Evolutionary conservation across 495 filamentous ascomycete genomes (phyloP), one percentile per base, ranked within the genome.

Genomic region (Tuber brumale): DNA sequence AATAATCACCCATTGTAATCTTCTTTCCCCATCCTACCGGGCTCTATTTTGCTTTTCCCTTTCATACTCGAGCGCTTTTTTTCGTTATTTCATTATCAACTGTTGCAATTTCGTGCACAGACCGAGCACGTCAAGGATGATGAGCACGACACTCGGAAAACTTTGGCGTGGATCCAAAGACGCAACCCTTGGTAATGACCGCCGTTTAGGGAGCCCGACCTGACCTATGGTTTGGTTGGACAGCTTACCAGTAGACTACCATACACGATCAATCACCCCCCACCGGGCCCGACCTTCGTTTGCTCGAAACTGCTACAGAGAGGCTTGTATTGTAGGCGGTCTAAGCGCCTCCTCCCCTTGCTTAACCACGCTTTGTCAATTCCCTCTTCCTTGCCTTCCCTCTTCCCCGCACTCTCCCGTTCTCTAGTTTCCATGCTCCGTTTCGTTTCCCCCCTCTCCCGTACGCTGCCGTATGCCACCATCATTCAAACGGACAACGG

Each of bases 101-200:
- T 31, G 57, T 66, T 31, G 57, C 57, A 66, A n/a, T 66, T 31
- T 77, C 39, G 73, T 80, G 78, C 78, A 80, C 70, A 74, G 78
- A 76, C 78, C 73, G 78, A 80, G 76, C 76, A 79, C 76, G 77
- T 80, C 78, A 80, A 77, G 76, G 78, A 79, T 79, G 79, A 79
- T 76, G 78, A 79, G 72, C 72, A 78, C 72, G 66, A 78, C 75
- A 74, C 61, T 72, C 35, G 43, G 69, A 72, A 73, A 73, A 76
- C 27, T 66, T 66, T 66, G 57, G 57, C 57, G 57, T 66, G 57
- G 57, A 66, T 66, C 57, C 57, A 66, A 66, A 66, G 57, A 74
- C 57, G 74, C 74, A 76, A 76, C 73, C 74, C 73, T 80, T 80
- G 77, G 78, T 79, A 79, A 79, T 75, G 51, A 72, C 76, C 57